Percentiles rank a stretch among this genome's conserved stretches.
Conservation (phyloP, 108 stramenopile genomes). For the Fragilaria radians region DNA sequence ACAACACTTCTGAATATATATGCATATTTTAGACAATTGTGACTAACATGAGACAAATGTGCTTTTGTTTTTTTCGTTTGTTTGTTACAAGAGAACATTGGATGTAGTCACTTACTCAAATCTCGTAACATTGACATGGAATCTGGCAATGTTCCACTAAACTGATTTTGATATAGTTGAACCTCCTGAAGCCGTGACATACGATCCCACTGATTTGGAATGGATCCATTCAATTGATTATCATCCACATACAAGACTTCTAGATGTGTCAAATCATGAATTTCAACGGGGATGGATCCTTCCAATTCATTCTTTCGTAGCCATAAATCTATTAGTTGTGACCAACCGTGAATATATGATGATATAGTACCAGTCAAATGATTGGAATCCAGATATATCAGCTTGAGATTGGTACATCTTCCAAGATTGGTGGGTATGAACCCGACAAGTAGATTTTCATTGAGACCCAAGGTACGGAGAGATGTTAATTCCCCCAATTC, state of each 20-base stretch:
- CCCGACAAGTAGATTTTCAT: background rate
- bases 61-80: too few relatives aligned
- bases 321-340: conserved; percentile 17
- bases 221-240: conserved; percentile 3
- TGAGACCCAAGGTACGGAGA: background rate
- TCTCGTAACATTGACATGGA: background rate
- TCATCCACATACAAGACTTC: conserved; percentile 11
- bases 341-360: conserved; percentile 30
- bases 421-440: background rate
- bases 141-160: background rate
- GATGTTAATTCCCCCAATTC: background rate
- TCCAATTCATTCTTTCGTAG: conserved; percentile 47
- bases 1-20: background rate
- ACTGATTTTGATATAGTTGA: background rate
- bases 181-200: background rate
- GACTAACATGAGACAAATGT: too few relatives aligned
- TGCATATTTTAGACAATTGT: too few relatives aligned
- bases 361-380: conserved; percentile 47
- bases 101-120: background rate
- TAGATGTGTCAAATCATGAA: conserved; percentile 16
- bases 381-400: conserved; percentile 38
- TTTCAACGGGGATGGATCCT: conserved; percentile 52
- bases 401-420: conserved; percentile 12
- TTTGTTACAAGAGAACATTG: too few relatives aligned
- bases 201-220: background rate